A percentile compares a stretch with the other conserved stretches of the same genome.
phyloP scores from a whole-genome alignment of 768 basidiomycete genomes.

The Vararia minispora region DNA sequence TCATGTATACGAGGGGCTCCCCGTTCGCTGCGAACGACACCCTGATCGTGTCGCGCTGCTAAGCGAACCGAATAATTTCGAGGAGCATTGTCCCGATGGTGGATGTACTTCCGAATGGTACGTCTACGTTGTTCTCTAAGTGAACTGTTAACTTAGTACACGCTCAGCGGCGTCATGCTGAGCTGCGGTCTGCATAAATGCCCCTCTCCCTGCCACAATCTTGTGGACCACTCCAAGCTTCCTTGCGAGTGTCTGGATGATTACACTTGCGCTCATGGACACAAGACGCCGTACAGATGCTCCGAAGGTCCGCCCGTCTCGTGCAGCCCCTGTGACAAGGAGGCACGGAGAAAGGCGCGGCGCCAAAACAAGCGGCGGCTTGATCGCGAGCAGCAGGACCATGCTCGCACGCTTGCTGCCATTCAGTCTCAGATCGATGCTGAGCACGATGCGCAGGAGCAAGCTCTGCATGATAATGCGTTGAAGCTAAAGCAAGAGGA shows the following conservation, averaged over 20 bases:
- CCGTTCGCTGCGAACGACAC: constrained; percentile 48
- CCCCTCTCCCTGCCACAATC: constrained; percentile 49
- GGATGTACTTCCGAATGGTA: constrained; percentile 47
- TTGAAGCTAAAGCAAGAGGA: constrained; percentile 35
- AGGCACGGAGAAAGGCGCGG: constrained; percentile 27
- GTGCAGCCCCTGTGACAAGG: constrained; percentile 40
- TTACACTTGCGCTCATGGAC: constrained; percentile 32
- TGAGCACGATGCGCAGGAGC: constrained; percentile 24
- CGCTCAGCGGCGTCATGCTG: constrained; percentile 35
- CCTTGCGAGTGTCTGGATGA: constrained; percentile 29
- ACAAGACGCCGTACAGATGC: constrained; percentile 35
- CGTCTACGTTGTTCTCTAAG: too few relatives aligned
- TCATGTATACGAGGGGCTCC: constrained; percentile 49
- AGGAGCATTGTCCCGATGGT: constrained; percentile 43
- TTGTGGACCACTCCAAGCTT: constrained; percentile 45
- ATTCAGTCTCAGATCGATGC: constrained; percentile 30
- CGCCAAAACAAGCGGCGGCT: constrained; percentile 34
- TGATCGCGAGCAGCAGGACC: constrained; percentile 32
- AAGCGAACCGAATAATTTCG: constrained; percentile 35
- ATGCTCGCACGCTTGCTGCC: constrained; percentile 30
- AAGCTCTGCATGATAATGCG: constrained; percentile 24
- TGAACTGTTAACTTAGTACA: too few relatives aligned
- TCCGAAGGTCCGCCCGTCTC: constrained; percentile 22
- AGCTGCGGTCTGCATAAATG: constrained; percentile 44
- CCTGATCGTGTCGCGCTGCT: constrained; percentile 28